Conservation (phyloP, 345 rosid genomes). For the Corchorus capsularis region DNA sequence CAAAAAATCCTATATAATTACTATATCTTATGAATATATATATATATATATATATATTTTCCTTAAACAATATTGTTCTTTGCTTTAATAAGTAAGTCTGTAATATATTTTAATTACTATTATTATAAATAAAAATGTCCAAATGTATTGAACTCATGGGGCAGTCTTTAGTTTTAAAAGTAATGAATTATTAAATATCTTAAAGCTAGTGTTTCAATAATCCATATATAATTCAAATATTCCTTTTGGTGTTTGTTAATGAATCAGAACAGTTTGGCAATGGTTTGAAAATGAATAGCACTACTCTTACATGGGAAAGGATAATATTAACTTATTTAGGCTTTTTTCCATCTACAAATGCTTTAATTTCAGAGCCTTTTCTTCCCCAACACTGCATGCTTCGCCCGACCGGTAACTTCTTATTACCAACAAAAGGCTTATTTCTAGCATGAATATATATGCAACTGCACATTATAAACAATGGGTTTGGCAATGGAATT, state of each 20-base stretch:
- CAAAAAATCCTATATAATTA: background rate
- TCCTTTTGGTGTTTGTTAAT: background rate
- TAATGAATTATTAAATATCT: background rate
- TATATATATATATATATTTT: no score
- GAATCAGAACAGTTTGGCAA: constrained; percentile 1
- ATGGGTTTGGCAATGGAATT: background rate
- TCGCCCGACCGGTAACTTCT: no score
- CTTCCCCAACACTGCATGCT: background rate
- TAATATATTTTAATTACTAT: background rate
- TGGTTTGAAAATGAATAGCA: constrained; percentile 8
- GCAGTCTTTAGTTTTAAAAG: background rate
- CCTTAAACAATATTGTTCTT: background rate
- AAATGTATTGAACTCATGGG: background rate
- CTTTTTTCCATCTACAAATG: background rate
- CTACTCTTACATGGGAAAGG: background rate
- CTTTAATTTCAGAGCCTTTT: background rate
- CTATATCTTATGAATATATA: no score
- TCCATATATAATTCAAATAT: background rate
- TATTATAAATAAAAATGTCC: background rate
- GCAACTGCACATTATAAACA: no score
- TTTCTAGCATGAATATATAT: no score
- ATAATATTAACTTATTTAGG: background rate
- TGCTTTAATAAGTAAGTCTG: background rate
- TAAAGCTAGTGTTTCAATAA: background rate
- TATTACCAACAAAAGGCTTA: no score